phyloP scores from a whole-genome alignment of 495 filamentous ascomycete species.

The Aspergillus wentii region DNA sequence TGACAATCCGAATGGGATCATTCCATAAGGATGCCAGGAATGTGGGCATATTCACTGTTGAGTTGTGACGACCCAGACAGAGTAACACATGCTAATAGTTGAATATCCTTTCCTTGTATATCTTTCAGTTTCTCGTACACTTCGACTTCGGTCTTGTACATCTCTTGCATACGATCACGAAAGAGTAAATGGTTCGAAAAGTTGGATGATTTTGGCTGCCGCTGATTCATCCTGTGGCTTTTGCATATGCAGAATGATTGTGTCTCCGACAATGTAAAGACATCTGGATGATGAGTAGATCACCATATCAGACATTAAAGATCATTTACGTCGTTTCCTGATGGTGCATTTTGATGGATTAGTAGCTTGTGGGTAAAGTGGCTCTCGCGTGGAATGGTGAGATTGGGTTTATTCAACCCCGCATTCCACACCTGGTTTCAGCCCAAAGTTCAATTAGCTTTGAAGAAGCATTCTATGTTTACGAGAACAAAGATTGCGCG shows the following conservation, averaged over 20 bases:
- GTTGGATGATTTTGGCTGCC: conserved; percentile 11
- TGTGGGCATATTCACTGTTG: conserved; percentile 5
- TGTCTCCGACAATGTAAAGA: conserved; percentile 12
- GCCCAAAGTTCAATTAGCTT: too few species aligned
- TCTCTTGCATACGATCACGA: conserved; percentile 11
- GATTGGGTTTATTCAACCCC: too few species aligned
- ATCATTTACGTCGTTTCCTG: too few species aligned
- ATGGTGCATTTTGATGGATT: too few species aligned
- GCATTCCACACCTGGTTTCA: too few species aligned
- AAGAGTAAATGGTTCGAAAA: conserved; percentile 24
- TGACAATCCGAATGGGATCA: conserved; percentile 20
- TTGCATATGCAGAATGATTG: conserved; percentile 7
- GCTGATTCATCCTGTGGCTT: conserved; percentile 1
- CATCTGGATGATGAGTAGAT: too few species aligned
- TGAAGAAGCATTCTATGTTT: too few species aligned
- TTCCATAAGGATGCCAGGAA: conserved; percentile 19
- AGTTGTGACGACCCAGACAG: neutral
- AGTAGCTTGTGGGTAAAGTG: too few species aligned
- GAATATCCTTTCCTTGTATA: conserved; percentile 16
- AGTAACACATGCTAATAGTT: conserved; percentile 8
- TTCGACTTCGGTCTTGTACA: conserved; percentile 13
- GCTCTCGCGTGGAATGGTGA: too few species aligned
- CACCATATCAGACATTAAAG: too few species aligned
- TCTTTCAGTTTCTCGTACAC: conserved; percentile 15
- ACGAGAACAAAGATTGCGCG: too few species aligned